Evolutionary conservation across 768 basidiomycete genomes (phyloP), one percentile per base, ranked within the genome.

Genomic region (Nidularia pulvinata): DNA sequence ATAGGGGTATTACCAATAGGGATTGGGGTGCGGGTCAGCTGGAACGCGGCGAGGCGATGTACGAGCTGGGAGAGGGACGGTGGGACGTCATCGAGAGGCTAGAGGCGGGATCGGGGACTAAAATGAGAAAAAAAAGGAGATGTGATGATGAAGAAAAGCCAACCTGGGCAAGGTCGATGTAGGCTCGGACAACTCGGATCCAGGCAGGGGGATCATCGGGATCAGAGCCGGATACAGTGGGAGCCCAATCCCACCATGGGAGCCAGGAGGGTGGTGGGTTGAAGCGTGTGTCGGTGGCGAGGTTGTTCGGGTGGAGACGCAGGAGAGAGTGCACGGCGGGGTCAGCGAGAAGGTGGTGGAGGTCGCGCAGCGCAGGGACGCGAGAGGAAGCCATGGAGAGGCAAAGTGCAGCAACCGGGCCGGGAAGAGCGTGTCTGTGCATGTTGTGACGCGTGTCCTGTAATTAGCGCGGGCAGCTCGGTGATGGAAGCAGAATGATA

Each of bases 251-350:
- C 45, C 45, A 46, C 45, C 45, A 46, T 22, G 9, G 57, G 46
- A 13, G 33, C 30, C 6, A 48, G 46, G 55, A 59, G 58, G 16
- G 53, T 32, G 0, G 70, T 69, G 65, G 70, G 65, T 9, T 57
- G 45, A 13, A 55, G 50, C 2, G 53, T 47, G 16, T 61, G 57
- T 46, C 22, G 7, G 45, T 10, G 1, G 64, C 63, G 36, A 72
- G 57, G 53, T 80, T 75, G 60, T 83, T 83, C 30, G 82, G 82
- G 56, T 83, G 82, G 14, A 65, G 66, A 36, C 59, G 59, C n/a
- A 83, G 68, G 19, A 83, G 56, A 1, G 73, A 61, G 5, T 61
- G 46, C 11, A 65, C 62, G 22, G 61, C 45, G 4, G 67, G 60
- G 39, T 57, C 61, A n/a, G 39, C 52, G 48, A 61, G 61, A 48